These are phyloP conservation scores for Brassica hybrid DNA, from an alignment of 441 rosid species.

Conservation along the genomic window DNA sequence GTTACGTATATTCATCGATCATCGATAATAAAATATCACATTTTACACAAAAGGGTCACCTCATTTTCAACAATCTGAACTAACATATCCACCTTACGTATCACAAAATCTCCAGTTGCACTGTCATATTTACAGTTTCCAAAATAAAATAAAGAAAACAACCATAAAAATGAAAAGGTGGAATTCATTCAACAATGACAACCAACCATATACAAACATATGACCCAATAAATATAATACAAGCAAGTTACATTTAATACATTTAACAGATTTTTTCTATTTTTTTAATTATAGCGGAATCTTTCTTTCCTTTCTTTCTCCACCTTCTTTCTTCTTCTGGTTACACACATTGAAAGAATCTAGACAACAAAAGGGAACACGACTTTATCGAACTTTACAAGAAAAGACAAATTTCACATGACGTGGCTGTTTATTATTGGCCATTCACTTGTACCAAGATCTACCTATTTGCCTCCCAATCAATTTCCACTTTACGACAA, in stretches of 20 bases:
- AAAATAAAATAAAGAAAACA: slow-evolving; percentile 1
- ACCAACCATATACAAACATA: slow-evolving; percentile 7
- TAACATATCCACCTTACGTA: slow-evolving; percentile 27
- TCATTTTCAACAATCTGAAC: slow-evolving; percentile 29
- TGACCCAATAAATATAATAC: not conserved
- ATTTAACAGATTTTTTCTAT: not conserved
- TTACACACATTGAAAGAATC: slow-evolving; percentile 10
- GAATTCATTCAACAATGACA: slow-evolving; percentile 18
- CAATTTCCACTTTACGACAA: slow-evolving; percentile 6
- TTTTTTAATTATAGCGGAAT: slow-evolving; percentile 19
- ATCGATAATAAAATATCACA: slow-evolving; percentile 9
- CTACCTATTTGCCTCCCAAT: slow-evolving; percentile 36
- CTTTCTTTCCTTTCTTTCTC: slow-evolving; percentile 9
- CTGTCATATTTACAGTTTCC: slow-evolving; percentile 6
- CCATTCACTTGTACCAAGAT: not conserved
- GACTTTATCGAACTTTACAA: slow-evolving; percentile 7
- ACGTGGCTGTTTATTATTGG: slow-evolving; percentile 20
- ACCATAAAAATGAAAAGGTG: not conserved
- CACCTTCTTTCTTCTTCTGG: slow-evolving; percentile 32
- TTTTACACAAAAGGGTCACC: not conserved
- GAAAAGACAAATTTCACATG: not conserved
- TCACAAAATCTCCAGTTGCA: slow-evolving; percentile 20
- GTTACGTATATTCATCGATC: slow-evolving; percentile 10
- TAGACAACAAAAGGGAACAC: slow-evolving; percentile 8
- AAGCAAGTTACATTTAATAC: not conserved